A percentile compares a stretch with the other conserved stretches of the same genome.
These are phyloP conservation scores for Aspergillus sp. DNA, from an alignment of 2,329 filamentous ascomycete species.

Conservation along the genomic window DNA sequence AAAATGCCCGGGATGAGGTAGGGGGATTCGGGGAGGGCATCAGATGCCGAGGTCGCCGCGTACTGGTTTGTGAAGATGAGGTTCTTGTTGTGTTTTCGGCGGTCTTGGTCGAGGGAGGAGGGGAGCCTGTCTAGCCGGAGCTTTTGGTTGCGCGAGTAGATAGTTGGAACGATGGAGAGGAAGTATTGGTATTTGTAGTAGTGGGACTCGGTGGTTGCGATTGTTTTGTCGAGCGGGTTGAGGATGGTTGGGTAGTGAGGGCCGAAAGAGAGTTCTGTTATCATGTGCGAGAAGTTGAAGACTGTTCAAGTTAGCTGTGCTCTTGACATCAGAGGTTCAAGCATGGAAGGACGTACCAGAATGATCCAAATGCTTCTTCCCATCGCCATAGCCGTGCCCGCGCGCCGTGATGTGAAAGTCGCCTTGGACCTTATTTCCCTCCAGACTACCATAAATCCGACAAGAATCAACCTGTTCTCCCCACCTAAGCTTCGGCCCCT, in stretches of 20 bases:
- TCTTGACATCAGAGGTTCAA: neutral
- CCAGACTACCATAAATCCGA: constrained; percentile 83
- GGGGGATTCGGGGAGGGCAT: constrained; percentile 58
- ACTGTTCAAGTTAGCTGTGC: constrained; percentile 46
- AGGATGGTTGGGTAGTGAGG: constrained; percentile 92
- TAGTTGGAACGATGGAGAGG: constrained; percentile 88
- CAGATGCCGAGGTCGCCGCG: constrained; percentile 87
- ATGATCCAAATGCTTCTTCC: constrained; percentile 79
- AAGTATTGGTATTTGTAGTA: constrained; percentile 99
- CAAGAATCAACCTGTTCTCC: constrained; percentile 69
- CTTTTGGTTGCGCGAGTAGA: constrained; percentile 67
- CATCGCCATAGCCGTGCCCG: constrained; percentile 89
- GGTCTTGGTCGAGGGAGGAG: constrained; percentile 35
- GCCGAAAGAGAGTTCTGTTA: constrained; percentile 94
- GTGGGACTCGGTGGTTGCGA: constrained; percentile 70
- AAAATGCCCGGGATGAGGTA: constrained; percentile 80
- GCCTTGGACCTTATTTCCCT: constrained; percentile 94
- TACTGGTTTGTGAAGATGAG: constrained; percentile 95
- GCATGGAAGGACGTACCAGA: constrained; percentile 54
- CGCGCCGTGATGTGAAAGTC: constrained; percentile 97
- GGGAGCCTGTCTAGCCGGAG: constrained; percentile 44
- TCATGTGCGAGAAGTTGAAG: constrained; percentile 97
- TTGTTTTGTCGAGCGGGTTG: constrained; percentile 91
- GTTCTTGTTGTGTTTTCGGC: constrained; percentile 42
- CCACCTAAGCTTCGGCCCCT: constrained; percentile 67